Percentiles rank a stretch among this genome's conserved stretches.
Conservation (phyloP, 1,139 yeast genomes). For the Pneumocystis carinii region DNA sequence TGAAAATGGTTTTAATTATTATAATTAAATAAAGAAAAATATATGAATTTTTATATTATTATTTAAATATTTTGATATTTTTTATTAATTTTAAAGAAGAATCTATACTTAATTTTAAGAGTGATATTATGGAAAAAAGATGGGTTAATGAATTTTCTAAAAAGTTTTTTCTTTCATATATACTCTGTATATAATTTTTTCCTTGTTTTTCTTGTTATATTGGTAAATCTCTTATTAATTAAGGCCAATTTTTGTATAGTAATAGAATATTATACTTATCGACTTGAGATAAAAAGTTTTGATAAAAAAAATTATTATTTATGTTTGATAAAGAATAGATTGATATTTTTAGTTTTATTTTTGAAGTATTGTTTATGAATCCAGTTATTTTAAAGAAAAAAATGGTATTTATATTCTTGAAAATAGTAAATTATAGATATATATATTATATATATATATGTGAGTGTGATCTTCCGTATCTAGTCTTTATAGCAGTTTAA, state of each 20-base stretch:
- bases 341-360: constrained; percentile 3
- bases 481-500: background rate
- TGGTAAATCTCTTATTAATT: background rate
- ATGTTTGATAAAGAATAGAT: background rate
- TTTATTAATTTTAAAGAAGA: background rate
- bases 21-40: background rate
- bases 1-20: background rate
- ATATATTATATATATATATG: background rate
- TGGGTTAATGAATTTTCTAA: background rate
- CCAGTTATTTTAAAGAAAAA: background rate
- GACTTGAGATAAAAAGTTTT: background rate
- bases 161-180: too few relatives aligned
- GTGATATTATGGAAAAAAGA: background rate
- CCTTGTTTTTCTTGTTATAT: background rate
- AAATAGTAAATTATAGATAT: background rate
- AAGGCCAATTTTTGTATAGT: too few relatives aligned
- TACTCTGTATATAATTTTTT: background rate
- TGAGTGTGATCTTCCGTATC: background rate
- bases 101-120: background rate
- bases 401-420: background rate
- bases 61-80: background rate
- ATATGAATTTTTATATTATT: background rate
- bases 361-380: constrained; percentile 1
- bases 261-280: too few relatives aligned
- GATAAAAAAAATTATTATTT: background rate